These are phyloP conservation scores for Clonostachys solani DNA, from an alignment of 2,329 filamentous ascomycete genomes.

Conservation along the genomic window DNA sequence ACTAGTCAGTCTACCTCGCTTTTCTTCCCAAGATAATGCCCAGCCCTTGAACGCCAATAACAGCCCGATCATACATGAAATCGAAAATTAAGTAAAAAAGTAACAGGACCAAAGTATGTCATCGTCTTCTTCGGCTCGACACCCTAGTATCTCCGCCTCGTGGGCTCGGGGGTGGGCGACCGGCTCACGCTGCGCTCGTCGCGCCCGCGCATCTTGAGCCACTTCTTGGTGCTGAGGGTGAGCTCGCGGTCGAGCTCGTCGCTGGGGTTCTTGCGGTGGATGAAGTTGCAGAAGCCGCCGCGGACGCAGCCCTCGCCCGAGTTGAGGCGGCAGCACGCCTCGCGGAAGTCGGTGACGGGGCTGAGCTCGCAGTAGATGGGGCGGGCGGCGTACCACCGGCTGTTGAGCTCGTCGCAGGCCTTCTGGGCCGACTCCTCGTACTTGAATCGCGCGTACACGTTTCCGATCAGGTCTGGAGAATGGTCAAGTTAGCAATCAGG, in stretches of 20 bases:
- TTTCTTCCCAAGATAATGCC: too few relatives aligned
- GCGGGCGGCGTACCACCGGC: slow-evolving; percentile 91
- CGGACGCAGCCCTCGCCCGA: slow-evolving; percentile 92
- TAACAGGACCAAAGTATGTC: neutral
- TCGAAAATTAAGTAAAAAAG: neutral
- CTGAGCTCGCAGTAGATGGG: slow-evolving; percentile 98
- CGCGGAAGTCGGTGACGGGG: slow-evolving; percentile 95
- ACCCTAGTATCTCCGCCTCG: slow-evolving; percentile 63
- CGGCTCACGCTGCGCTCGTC: slow-evolving; percentile 79
- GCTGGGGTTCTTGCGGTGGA: slow-evolving; percentile 92
- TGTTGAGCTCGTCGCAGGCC: slow-evolving; percentile 91
- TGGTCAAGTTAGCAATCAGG: neutral
- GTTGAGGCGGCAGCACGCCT: slow-evolving; percentile 94
- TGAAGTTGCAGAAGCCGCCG: slow-evolving; percentile 98
- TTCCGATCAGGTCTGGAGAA: slow-evolving; percentile 82
- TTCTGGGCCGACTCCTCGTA: slow-evolving; percentile 95
- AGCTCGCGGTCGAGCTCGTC: slow-evolving; percentile 86
- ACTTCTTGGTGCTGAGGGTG: slow-evolving; percentile 90
- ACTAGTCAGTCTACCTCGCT: too few relatives aligned
- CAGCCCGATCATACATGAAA: too few relatives aligned
- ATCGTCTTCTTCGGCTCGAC: neutral
- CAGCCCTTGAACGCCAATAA: too few relatives aligned
- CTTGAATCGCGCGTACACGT: slow-evolving; percentile 99
- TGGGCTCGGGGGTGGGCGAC: slow-evolving; percentile 83
- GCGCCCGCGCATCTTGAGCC: slow-evolving; percentile 78